Evolutionary conservation across 129 eudicot species (phyloP), one percentile per base, ranked within the genome.

Genomic region (Helianthus annuus): DNA sequence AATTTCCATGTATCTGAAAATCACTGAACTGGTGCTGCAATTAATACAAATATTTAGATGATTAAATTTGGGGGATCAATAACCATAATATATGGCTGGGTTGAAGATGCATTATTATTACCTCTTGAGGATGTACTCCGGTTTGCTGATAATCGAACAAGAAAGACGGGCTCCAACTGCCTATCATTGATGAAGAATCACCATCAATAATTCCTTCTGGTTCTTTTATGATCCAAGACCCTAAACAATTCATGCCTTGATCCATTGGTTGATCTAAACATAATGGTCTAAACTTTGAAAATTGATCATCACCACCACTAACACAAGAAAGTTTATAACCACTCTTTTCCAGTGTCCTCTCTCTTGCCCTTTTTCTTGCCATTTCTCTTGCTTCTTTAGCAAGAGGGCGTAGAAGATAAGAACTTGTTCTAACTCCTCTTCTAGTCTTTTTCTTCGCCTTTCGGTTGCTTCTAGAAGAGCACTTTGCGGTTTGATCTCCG

Each of bases 291-390:
- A 34, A 17, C 27, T 64, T 66, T 59, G 53, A 44, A 39, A 54
- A 48, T 32, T 65, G 58, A 71, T 48, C 56, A 55, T 24, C 54
- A 32, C 34, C 72, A 29, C 45, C 57, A 71, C 51, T 44, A 67
- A 6, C 67, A 70, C 14, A 61, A 49, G 70, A 77, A 60, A 60
- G 61, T 61, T 52, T 55, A 61, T 52, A 54, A 64, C 46, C 75
- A 48, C 70, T 85, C 56, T 75, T 88, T 65, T 84, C 85, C 45
- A 56, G 42, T n/a, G 97, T 91, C 73, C 97, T 84, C 69, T 86
- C 87, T 79, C 89, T 82, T 48, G 92, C 97, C 77, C 84, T 84
- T 64, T 76, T 89, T 71, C 92, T 85, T 17, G 92, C 92, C 69
- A 71, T 76, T 64, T 57, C 76, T 78, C 96, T 82, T 52, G 85